Percentiles rank a stretch among this genome's conserved stretches.
Conservation (phyloP, 176 grass and related monocot species). For the Oropetium thomaeum region DNA sequence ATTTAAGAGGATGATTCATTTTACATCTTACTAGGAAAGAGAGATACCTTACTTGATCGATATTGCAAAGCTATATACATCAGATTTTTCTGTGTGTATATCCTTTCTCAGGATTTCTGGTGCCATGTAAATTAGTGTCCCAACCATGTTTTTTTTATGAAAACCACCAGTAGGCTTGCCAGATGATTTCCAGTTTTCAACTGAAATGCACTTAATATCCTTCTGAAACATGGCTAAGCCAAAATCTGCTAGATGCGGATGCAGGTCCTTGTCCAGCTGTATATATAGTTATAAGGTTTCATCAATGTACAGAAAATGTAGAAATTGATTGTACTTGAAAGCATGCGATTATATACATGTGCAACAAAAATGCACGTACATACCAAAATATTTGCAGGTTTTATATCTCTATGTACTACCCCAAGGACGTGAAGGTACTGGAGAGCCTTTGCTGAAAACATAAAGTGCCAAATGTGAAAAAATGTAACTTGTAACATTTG, state of each 20-base stretch:
- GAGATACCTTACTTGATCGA: constrained; percentile 82
- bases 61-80: constrained; percentile 95
- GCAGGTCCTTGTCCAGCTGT: constrained; percentile 74
- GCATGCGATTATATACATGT: not conserved
- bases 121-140: constrained; percentile 98
- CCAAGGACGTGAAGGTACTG: constrained; percentile 63
- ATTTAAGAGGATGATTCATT: not conserved
- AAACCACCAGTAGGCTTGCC: constrained; percentile 98
- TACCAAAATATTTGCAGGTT: constrained; percentile 99
- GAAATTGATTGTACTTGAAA: not conserved
- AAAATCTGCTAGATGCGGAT: constrained; percentile 86
- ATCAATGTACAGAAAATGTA: not conserved
- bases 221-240: constrained; percentile 89
- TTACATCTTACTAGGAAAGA: constrained; percentile 23
- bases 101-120: constrained; percentile 97
- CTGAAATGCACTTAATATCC: constrained; percentile 87
- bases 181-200: constrained; percentile 89
- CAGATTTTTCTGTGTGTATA: constrained; percentile 89
- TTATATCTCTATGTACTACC: constrained; percentile 93
- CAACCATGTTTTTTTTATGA: constrained; percentile 96
- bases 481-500: not conserved
- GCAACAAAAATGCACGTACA: constrained; percentile 29
- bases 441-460: constrained; percentile 72
- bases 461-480: constrained; percentile 31
- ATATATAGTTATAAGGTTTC: constrained; percentile 27